These are phyloP conservation scores for Myxozyma kluyveri DNA, from an alignment of 805 yeast species.

Conservation along the genomic window DNA sequence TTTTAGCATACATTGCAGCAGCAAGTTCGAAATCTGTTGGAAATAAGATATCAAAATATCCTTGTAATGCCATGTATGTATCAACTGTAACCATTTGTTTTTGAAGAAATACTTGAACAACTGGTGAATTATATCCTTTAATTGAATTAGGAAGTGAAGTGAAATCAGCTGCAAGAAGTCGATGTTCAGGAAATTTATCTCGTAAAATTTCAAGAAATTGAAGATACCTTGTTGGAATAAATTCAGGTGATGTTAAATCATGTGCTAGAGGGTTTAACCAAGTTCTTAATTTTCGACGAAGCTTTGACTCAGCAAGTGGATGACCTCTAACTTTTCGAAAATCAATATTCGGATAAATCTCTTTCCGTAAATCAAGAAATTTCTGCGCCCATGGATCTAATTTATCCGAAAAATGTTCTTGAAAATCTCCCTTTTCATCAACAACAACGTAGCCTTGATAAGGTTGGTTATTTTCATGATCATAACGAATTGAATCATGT, in stretches of 20 bases:
- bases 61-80: slow-evolving; percentile 73
- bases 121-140: slow-evolving; percentile 67
- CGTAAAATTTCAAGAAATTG: slow-evolving; percentile 63
- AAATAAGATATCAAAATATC: slow-evolving; percentile 81
- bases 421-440: slow-evolving; percentile 70
- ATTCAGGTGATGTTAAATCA: slow-evolving; percentile 68
- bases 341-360: slow-evolving; percentile 31
- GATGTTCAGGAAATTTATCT: slow-evolving; percentile 70
- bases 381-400: slow-evolving; percentile 43
- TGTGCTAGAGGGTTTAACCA: slow-evolving; percentile 64
- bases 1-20: slow-evolving; percentile 58
- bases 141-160: slow-evolving; percentile 42
- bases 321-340: slow-evolving; percentile 45
- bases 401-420: slow-evolving; percentile 53
- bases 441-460: slow-evolving; percentile 74
- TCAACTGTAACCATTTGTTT: slow-evolving; percentile 66
- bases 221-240: slow-evolving; percentile 71
- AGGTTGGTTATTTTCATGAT: slow-evolving; percentile 61
- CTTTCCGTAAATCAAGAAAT: slow-evolving; percentile 55
- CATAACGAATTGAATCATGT: slow-evolving; percentile 78
- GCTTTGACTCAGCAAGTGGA: slow-evolving; percentile 56
- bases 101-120: slow-evolving; percentile 71
- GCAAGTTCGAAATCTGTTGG: slow-evolving; percentile 72
- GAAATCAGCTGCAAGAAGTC: slow-evolving; percentile 72
- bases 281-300: slow-evolving; percentile 46